phyloP scores from a whole-genome alignment of 192 early-diverging fungal species.

The Mortierella claussenii region DNA sequence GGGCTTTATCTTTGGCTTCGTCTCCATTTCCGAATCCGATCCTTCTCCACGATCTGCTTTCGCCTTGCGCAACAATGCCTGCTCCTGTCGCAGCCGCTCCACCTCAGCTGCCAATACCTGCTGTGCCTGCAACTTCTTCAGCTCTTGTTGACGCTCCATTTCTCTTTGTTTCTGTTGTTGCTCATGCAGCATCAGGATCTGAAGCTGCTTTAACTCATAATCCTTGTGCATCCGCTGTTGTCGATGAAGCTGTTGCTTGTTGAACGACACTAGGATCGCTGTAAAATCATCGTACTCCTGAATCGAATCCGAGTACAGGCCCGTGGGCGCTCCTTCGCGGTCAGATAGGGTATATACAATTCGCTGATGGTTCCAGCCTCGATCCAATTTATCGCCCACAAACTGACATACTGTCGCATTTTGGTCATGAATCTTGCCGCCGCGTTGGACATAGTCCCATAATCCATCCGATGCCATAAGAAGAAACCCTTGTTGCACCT shows the following conservation, averaged over 20 bases:
- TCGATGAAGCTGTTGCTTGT: constrained; percentile 16
- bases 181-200: constrained; percentile 8
- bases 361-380: constrained; percentile 58
- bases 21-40: constrained; percentile 10
- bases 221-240: constrained; percentile 18
- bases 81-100: constrained; percentile 4
- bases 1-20: too few relatives aligned
- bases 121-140: constrained; percentile 20
- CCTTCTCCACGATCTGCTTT: constrained; percentile 2
- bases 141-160: background rate
- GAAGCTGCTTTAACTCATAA: background rate
- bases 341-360: constrained; percentile 61
- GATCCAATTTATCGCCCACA: constrained; percentile 63
- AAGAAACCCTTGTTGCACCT: constrained; percentile 57
- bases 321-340: constrained; percentile 56
- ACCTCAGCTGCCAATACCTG: constrained; percentile 18
- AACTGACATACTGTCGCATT: constrained; percentile 59
- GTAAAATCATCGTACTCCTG: constrained; percentile 73
- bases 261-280: constrained; percentile 56
- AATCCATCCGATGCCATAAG: constrained; percentile 69
- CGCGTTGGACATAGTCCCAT: constrained; percentile 66
- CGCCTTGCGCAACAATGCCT: constrained; percentile 1
- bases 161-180: constrained; percentile 2
- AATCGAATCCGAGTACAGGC: constrained; percentile 61
- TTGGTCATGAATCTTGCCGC: constrained; percentile 58